Conservation (phyloP, 495 filamentous ascomycete genomes). For the Aeminium ludgeri region DNA sequence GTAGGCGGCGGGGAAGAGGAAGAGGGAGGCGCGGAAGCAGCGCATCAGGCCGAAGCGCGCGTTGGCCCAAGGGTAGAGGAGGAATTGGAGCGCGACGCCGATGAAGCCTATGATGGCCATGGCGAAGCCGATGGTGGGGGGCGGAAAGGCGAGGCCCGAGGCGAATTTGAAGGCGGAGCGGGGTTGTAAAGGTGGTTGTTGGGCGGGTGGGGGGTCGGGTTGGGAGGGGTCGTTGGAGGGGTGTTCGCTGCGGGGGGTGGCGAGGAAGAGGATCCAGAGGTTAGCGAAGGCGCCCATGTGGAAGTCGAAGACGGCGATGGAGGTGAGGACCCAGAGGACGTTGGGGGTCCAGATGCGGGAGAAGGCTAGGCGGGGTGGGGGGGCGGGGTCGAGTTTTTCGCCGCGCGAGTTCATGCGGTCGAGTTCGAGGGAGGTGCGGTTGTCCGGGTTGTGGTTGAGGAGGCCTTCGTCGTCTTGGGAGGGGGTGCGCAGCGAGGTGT, state of each 20-base stretch:
- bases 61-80: conserved; percentile 20
- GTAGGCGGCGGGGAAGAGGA: conserved; percentile 22
- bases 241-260: conserved; percentile 16
- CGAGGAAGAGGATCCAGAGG: conserved; percentile 22
- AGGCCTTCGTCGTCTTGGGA: too few relatives aligned
- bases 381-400: conserved; percentile 5
- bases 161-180: conserved; percentile 16
- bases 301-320: conserved; percentile 22
- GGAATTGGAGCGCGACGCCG: conserved; percentile 19
- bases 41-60: conserved; percentile 20
- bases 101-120: conserved; percentile 22
- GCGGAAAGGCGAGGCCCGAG: conserved; percentile 19
- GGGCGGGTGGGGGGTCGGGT: conserved; percentile 1
- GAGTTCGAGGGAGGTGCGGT: conserved; percentile 9
- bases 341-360: conserved; percentile 21
- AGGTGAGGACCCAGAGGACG: conserved; percentile 18
- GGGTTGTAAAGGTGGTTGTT: not conserved
- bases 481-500: too few relatives aligned
- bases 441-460: conserved; percentile 3
- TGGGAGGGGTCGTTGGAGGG: conserved; percentile 6
- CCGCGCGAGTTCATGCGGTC: conserved; percentile 7
- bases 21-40: conserved; percentile 19
- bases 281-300: conserved; percentile 23
- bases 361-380: conserved; percentile 15
- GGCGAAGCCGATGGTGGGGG: conserved; percentile 18